These are phyloP conservation scores for Rhodocollybia butyracea DNA, from an alignment of 768 basidiomycete genomes.

Conservation along the genomic window DNA sequence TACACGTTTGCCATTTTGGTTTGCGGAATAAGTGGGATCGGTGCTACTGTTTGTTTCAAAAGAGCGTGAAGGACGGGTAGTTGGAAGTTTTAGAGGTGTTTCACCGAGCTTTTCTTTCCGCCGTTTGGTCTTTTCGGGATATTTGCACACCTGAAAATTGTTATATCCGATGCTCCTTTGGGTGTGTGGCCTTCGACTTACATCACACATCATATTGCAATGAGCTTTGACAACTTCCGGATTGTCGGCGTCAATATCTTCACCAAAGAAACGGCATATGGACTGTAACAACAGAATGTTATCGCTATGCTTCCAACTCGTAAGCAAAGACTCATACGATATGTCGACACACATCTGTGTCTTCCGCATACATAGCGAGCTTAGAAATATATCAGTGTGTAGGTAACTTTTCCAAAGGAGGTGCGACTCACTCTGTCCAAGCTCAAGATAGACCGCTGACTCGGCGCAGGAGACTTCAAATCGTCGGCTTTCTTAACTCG, in stretches of 20 bases:
- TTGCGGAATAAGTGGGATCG: not conserved
- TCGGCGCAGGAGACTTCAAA: slow-evolving; percentile 55
- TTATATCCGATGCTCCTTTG: not conserved
- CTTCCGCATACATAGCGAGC: slow-evolving; percentile 55
- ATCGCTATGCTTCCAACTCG: not conserved
- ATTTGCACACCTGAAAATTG: slow-evolving; percentile 65
- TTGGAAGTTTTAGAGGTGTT: slow-evolving; percentile 33
- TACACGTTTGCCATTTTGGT: not conserved
- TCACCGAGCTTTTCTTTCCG: slow-evolving; percentile 42
- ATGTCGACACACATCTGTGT: slow-evolving; percentile 60
- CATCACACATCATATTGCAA: slow-evolving; percentile 82
- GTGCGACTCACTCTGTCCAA: slow-evolving; percentile 48
- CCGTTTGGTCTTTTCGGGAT: slow-evolving; percentile 59
- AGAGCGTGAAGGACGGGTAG: slow-evolving; percentile 6
- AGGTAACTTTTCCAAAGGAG: not conserved
- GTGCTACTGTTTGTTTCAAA: not conserved
- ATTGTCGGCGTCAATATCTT: slow-evolving; percentile 51
- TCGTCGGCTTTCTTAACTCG: slow-evolving; percentile 40
- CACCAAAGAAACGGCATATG: slow-evolving; percentile 82
- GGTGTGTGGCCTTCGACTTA: slow-evolving; percentile 26
- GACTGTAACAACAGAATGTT: slow-evolving; percentile 33
- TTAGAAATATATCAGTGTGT: slow-evolving; percentile 12
- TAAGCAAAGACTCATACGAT: slow-evolving; percentile 42
- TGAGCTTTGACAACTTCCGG: slow-evolving; percentile 41
- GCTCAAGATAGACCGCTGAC: slow-evolving; percentile 66